A percentile compares a stretch with the other conserved stretches of the same genome.
Conservation (phyloP, 306 rosid species). For the Quercus agrifolia region DNA sequence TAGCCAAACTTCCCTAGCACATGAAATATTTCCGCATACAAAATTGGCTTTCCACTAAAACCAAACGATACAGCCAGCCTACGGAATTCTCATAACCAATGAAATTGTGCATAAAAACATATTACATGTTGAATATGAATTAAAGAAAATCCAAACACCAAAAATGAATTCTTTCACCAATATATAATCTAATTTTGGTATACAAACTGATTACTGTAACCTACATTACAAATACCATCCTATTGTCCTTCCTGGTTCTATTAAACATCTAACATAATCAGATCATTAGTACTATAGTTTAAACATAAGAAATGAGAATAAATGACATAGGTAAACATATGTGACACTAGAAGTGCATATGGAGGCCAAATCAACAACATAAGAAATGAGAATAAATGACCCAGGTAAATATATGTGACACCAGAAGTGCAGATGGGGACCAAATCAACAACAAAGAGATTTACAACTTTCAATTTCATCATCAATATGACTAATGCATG, state of each 20-base stretch:
- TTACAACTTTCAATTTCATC: background rate
- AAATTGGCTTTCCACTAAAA: too few relatives aligned
- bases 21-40: too few relatives aligned
- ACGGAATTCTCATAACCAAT: too few relatives aligned
- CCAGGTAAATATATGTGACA: conserved; percentile 4
- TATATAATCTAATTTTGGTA: conserved; percentile 36
- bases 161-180: conserved; percentile 16
- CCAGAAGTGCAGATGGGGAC: conserved; percentile 15
- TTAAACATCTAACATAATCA: conserved; percentile 45
- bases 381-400: conserved; percentile 21
- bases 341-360: conserved; percentile 20
- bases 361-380: conserved; percentile 18
- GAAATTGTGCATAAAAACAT: background rate
- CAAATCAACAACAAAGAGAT: background rate
- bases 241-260: conserved; percentile 39
- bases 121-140: background rate
- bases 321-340: background rate
- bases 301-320: conserved; percentile 27
- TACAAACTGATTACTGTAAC: conserved; percentile 48
- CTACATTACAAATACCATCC: conserved; percentile 47
- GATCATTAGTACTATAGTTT: conserved; percentile 42
- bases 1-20: too few relatives aligned
- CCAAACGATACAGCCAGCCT: too few relatives aligned
- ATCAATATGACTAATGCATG: conserved; percentile 25
- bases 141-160: conserved; percentile 9